Conservation (phyloP, 225 moss, liverwort and hornwort genomes). For the Polytrichum commune region DNA sequence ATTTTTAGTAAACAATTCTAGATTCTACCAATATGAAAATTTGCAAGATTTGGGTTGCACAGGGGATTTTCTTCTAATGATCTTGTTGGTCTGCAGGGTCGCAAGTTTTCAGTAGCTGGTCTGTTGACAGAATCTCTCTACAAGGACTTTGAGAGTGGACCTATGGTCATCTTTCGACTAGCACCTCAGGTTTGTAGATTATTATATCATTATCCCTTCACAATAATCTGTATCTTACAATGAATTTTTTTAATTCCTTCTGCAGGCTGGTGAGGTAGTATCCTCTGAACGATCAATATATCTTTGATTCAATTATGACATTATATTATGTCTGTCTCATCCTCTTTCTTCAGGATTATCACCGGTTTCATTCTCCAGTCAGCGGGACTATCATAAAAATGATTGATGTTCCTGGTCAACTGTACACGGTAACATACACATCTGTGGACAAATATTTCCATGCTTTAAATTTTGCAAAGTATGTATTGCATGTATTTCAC, state of each 20-base stretch:
- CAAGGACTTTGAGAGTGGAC: constrained; percentile 63
- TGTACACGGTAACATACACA: constrained; percentile 70
- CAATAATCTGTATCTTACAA: too few relatives aligned
- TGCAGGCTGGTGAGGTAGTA: too few relatives aligned
- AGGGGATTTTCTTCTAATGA: too few relatives aligned
- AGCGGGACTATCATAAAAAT: constrained; percentile 62
- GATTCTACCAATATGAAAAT: background rate
- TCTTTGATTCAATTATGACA: background rate
- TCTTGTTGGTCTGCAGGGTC: constrained; percentile 49
- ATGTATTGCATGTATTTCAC: too few relatives aligned
- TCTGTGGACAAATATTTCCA: too few relatives aligned
- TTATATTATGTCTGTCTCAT: background rate
- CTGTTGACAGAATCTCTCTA: constrained; percentile 66
- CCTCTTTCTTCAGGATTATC: constrained; percentile 67
- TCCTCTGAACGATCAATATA: too few relatives aligned
- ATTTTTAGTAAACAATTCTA: background rate
- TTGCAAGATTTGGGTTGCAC: too few relatives aligned
- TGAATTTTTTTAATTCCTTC: too few relatives aligned
- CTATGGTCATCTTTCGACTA: constrained; percentile 77
- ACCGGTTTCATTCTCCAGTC: constrained; percentile 89
- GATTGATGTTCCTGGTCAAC: constrained; percentile 61
- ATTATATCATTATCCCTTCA: too few relatives aligned
- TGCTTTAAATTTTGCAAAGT: too few relatives aligned
- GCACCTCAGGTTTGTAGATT: constrained; percentile 78
- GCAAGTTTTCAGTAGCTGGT: constrained; percentile 85